Percentiles rank a stretch among this genome's conserved stretches.
phyloP scores from a whole-genome alignment of 768 basidiomycete species.

The Wakefieldia striispora region DNA sequence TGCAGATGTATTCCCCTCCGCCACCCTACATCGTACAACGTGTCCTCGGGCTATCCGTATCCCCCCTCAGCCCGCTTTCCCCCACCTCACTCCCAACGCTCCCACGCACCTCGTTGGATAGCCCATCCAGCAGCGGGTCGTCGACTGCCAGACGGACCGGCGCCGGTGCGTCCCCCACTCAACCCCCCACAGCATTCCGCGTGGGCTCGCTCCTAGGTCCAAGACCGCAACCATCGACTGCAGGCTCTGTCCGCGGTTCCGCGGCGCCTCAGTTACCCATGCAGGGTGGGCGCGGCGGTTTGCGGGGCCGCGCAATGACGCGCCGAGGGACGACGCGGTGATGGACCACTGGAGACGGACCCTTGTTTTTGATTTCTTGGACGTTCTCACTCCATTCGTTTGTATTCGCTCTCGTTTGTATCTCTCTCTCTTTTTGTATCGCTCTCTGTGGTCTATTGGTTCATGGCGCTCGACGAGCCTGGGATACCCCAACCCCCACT shows the following conservation, averaged over 20 bases:
- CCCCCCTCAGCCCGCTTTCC: constrained; percentile 19
- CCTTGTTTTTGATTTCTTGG: constrained; percentile 9
- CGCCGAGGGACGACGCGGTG: no score
- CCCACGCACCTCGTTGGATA: not conserved
- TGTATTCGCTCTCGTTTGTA: no score
- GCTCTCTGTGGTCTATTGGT: not conserved
- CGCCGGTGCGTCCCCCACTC: constrained; percentile 1
- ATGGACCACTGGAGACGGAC: no score
- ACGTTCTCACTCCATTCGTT: not conserved
- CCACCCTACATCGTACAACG: constrained; percentile 33
- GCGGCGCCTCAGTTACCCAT: constrained; percentile 29
- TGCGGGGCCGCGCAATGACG: constrained; percentile 16
- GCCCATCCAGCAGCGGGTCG: not conserved
- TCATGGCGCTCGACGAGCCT: constrained; percentile 1
- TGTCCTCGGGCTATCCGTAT: constrained; percentile 28
- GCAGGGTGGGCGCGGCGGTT: constrained; percentile 28
- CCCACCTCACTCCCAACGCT: not conserved
- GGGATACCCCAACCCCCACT: constrained; percentile 17
- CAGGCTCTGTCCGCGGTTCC: constrained; percentile 19
- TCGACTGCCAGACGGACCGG: constrained; percentile 4
- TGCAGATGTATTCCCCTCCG: constrained; percentile 15
- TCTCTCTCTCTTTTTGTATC: no score
- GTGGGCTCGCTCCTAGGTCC: constrained; percentile 29
- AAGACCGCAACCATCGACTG: constrained; percentile 24
- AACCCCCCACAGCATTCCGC: constrained; percentile 3